Evolutionary conservation across 2,329 filamentous ascomycete species (phyloP).

Genomic region (Aspergillus quadricinctus): DNA sequence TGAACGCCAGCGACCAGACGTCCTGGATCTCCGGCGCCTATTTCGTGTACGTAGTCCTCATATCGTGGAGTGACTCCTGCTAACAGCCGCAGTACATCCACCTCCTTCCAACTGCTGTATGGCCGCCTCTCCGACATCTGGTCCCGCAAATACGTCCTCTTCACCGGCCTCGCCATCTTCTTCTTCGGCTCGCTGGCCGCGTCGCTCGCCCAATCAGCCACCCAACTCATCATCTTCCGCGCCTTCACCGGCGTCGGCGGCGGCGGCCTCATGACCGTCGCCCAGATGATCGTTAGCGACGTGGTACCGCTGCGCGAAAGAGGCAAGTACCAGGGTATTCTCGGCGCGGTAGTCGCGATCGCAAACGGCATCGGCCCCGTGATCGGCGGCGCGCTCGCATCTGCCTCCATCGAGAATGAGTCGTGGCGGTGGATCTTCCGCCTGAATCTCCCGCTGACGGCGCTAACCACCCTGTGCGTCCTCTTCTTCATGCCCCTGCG

Average conservation of each 20-base stretch:
- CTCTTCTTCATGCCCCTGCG: slow-evolving; percentile 56
- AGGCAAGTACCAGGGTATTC: slow-evolving; percentile 57
- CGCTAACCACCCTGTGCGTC: slow-evolving; percentile 45
- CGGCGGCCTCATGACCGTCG: slow-evolving; percentile 56
- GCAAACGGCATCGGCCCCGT: slow-evolving; percentile 54
- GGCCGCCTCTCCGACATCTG: slow-evolving; percentile 59
- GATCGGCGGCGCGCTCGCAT: slow-evolving; percentile 50
- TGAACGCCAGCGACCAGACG: slow-evolving; percentile 48
- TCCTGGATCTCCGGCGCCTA: slow-evolving; percentile 56
- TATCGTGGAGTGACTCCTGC: slow-evolving; percentile 55
- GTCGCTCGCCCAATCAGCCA: slow-evolving; percentile 52
- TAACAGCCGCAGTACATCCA: slow-evolving; percentile 65
- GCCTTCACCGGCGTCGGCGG: slow-evolving; percentile 57
- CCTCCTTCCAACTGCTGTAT: slow-evolving; percentile 61
- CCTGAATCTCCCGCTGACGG: slow-evolving; percentile 51
- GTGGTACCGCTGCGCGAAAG: slow-evolving; percentile 56
- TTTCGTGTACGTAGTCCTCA: slow-evolving; percentile 62
- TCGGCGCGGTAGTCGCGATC: slow-evolving; percentile 50
- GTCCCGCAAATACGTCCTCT: slow-evolving; percentile 55
- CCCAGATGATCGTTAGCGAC: slow-evolving; percentile 60
- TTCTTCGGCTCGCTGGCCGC: slow-evolving; percentile 56
- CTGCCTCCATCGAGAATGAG: slow-evolving; percentile 33
- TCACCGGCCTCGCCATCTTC: slow-evolving; percentile 52
- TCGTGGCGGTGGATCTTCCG: slow-evolving; percentile 54
- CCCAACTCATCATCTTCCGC: slow-evolving; percentile 58